Evolutionary conservation across 768 basidiomycete species (phyloP).

Genomic region (Tephrocybe sp.): DNA sequence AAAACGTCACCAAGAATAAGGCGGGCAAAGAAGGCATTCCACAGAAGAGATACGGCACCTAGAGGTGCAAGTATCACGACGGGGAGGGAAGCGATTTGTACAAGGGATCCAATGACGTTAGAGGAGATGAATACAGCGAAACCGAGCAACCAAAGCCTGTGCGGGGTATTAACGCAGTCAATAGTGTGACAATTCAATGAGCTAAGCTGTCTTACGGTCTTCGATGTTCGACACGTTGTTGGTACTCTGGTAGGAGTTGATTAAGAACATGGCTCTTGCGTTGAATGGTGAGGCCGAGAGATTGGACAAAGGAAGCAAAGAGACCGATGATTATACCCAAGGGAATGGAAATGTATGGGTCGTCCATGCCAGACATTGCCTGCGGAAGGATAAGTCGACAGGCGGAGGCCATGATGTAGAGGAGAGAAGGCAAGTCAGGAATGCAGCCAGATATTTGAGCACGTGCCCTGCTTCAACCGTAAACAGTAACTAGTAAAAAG

Average conservation of each 20-base stretch:
- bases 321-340: conserved; percentile 63
- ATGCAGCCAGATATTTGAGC: too few relatives aligned
- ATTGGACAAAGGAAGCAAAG: conserved; percentile 84
- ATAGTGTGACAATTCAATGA: background rate
- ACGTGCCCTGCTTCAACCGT: too few relatives aligned
- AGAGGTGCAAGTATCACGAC: conserved; percentile 94
- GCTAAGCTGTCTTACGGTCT: conserved; percentile 59
- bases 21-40: conserved; percentile 91
- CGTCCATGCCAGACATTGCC: conserved; percentile 14
- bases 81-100: conserved; percentile 91
- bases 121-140: conserved; percentile 86
- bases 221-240: conserved; percentile 68
- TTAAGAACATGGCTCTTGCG: conserved; percentile 90
- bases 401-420: conserved; percentile 7
- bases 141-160: conserved; percentile 82
- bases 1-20: conserved; percentile 83
- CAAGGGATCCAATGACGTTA: conserved; percentile 82
- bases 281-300: conserved; percentile 87
- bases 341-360: conserved; percentile 42
- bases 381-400: conserved; percentile 7
- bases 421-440: too few relatives aligned
- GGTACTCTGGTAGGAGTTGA: conserved; percentile 61
- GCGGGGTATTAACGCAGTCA: background rate
- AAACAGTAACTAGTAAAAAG: too few relatives aligned
- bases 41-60: conserved; percentile 88